Base-by-base conservation (phyloP, 352 stramenopile genomes). In the Peronosclerospora sorghi region DNA sequence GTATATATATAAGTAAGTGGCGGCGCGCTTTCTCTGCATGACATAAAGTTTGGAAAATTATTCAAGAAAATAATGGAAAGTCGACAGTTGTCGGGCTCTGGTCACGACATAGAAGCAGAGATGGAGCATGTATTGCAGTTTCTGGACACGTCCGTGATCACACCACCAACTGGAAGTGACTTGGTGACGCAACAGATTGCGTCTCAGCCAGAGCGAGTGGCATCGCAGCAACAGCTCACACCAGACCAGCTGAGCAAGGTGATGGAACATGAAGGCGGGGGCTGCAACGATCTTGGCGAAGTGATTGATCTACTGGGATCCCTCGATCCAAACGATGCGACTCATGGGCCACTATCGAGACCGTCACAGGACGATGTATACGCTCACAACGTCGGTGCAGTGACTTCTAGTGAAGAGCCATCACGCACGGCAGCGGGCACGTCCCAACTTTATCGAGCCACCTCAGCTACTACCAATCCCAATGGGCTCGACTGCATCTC, bases 61-160 rank as follows among this genome's bases (percentile, higher is more conserved):
- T n/a, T n/a, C n/a, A n/a, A n/a, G n/a, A n/a, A n/a, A n/a, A n/a
- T n/a, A n/a, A n/a, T n/a, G n/a, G n/a, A n/a, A n/a, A n/a, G n/a
- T n/a, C 43, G 41, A 4, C 54, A 63, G 37, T 49, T 37, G 29
- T 30, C 41, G 17, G 24, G 47, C 36, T 38, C 39, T 29, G 46
- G 48, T 8, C 37, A 45, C 30, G 54, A 68, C 9, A 45, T 63
- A 36, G 63, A 70, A 21, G 57, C 56, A 15, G 68, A 83, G 44
- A 82, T 85, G 66, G 64, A 79, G 45, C 50, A 54, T 42, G 70
- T 86, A 52, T 70, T 73, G 45, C 71, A 84, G 45, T 79, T 75
- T 48, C 45, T 84, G 35, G 65, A 81, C 52, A 63, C 64, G 41
- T 69, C 69, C 21, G 44, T 78, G 41, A 66, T 65, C 17, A 73